Percentiles rank a stretch among this genome's conserved stretches.
These are phyloP conservation scores for Hypholoma fasciculare DNA, from an alignment of 768 basidiomycete species.

Conservation along the genomic window DNA sequence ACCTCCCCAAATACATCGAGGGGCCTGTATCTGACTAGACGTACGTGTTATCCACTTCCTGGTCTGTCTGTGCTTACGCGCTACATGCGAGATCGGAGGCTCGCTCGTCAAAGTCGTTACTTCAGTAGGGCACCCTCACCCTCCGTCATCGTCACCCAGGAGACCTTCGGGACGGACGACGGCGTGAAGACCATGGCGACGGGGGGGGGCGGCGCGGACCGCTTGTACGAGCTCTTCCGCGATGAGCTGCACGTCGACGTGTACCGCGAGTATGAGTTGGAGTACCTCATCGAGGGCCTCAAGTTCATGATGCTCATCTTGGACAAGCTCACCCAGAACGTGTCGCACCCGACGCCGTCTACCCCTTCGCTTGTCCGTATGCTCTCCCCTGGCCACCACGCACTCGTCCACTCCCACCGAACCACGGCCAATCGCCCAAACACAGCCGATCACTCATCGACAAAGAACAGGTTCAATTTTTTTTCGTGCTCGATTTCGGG, in stretches of 20 bases:
- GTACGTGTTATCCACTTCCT: conserved; percentile 49
- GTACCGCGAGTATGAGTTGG: conserved; percentile 95
- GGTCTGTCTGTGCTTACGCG: conserved; percentile 9
- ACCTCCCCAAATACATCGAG: conserved; percentile 98
- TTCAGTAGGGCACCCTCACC: conserved; percentile 93
- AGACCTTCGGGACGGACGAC: conserved; percentile 92
- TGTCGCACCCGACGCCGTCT: conserved; percentile 32
- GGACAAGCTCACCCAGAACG: conserved; percentile 84
- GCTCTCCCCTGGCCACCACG: too few species aligned
- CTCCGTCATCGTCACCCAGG: conserved; percentile 61
- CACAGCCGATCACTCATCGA: too few species aligned
- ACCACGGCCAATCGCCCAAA: too few species aligned
- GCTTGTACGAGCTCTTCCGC: conserved; percentile 83
- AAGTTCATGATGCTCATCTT: conserved; percentile 96
- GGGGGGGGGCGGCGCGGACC: conserved; percentile 97
- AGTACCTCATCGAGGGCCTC: conserved; percentile 93
- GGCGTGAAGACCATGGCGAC: conserved; percentile 98
- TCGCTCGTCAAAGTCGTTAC: conserved; percentile 98
- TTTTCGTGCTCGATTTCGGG: conserved; percentile 37
- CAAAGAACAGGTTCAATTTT: conserved; percentile 64
- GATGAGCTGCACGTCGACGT: conserved; percentile 82
- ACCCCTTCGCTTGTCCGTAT: conserved; percentile 15
- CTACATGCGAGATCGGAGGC: conserved; percentile 78
- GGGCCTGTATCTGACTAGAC: conserved; percentile 94
- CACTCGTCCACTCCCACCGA: too few species aligned